Percentiles rank a stretch among this genome's conserved stretches.
These are phyloP conservation scores for Medicago ruthenica DNA, from an alignment of 306 rosid species.

Conservation along the genomic window DNA sequence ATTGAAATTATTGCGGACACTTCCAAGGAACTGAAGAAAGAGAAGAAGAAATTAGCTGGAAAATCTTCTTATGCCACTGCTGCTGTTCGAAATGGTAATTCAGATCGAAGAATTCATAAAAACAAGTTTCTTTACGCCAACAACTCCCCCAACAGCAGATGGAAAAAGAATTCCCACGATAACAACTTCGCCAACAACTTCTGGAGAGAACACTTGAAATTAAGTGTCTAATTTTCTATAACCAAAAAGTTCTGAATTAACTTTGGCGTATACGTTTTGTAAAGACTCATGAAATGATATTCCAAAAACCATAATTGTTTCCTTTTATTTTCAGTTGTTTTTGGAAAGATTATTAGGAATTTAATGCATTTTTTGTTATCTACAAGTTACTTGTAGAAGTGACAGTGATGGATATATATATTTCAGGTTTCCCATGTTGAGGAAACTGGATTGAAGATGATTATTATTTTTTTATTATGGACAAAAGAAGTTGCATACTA, in stretches of 20 bases:
- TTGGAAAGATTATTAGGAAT: no score
- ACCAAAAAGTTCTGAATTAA: not conserved
- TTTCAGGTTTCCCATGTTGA: no score
- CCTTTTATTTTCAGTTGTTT: not conserved
- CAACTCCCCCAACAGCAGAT: not conserved
- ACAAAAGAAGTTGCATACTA: no score
- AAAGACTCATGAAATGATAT: not conserved
- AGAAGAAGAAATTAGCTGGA: not conserved
- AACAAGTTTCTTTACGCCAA: not conserved
- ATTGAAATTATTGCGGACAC: not conserved
- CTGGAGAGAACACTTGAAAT: not conserved
- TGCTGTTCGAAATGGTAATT: not conserved
- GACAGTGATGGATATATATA: no score
- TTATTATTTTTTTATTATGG: no score
- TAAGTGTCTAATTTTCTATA: no score
- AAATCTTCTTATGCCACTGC: not conserved
- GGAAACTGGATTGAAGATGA: not conserved
- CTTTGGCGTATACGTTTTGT: no score
- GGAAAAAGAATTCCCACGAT: not conserved
- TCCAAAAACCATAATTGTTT: not conserved
- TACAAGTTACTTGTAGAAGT: no score
- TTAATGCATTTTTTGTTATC: no score
- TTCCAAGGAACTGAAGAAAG: not conserved
- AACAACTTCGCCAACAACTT: no score
- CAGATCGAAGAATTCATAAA: not conserved